phyloP scores from a whole-genome alignment of 1,139 yeast species.

The Pichia sp. region DNA sequence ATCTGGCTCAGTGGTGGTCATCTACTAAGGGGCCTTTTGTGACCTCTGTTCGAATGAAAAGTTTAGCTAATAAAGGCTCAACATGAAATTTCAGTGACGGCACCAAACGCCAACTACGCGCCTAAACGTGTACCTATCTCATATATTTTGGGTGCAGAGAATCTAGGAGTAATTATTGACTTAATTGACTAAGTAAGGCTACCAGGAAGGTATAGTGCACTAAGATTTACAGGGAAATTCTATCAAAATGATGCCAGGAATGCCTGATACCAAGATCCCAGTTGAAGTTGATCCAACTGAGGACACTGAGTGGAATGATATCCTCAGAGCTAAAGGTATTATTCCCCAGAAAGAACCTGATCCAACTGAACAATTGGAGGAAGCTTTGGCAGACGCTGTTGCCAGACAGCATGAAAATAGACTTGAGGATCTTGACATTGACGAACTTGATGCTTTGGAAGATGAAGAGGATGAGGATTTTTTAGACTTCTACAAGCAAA shows the following conservation, averaged over 20 bases:
- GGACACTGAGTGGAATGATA: slow-evolving; percentile 99
- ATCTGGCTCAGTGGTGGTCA: too few species aligned
- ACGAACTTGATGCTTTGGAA: slow-evolving; percentile 61
- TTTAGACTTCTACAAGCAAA: slow-evolving; percentile 52
- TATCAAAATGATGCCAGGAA: slow-evolving; percentile 12
- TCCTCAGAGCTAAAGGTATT: slow-evolving; percentile 79
- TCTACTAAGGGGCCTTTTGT: too few species aligned
- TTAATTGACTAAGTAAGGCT: too few species aligned
- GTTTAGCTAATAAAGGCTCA: too few species aligned
- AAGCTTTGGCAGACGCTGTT: slow-evolving; percentile 79
- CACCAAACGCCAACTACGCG: too few species aligned
- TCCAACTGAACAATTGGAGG: slow-evolving; percentile 80
- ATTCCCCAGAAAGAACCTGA: slow-evolving; percentile 91
- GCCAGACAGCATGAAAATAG: slow-evolving; percentile 67
- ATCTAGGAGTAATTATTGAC: too few species aligned
- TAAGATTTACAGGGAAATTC: too few species aligned
- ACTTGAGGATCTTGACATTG: slow-evolving; percentile 65
- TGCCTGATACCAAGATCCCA: slow-evolving; percentile 40
- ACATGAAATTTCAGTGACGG: too few species aligned
- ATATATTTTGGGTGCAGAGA: too few species aligned
- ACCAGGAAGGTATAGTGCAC: too few species aligned
- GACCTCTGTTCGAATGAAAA: too few species aligned
- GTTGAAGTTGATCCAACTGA: slow-evolving; percentile 93
- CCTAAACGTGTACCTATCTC: too few species aligned
- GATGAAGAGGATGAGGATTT: slow-evolving; percentile 30